Conservation (phyloP, 2,329 filamentous ascomycete genomes). For the Esteya vermicola region DNA sequence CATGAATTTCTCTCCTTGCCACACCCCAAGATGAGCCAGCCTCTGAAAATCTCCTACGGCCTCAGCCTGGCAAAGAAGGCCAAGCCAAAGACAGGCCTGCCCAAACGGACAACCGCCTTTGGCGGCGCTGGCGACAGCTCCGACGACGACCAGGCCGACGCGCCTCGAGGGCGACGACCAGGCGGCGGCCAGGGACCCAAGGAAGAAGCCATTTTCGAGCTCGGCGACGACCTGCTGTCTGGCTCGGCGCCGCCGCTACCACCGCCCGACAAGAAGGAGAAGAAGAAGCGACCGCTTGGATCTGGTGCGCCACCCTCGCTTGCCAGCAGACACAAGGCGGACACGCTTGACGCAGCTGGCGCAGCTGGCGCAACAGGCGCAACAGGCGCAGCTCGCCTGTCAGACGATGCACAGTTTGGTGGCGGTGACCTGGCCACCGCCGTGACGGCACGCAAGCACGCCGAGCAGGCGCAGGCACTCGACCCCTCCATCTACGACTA, state of each 20-base stretch:
- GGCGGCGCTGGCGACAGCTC: slow-evolving; percentile 37
- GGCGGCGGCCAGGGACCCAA: slow-evolving; percentile 17
- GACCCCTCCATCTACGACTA: slow-evolving; percentile 76
- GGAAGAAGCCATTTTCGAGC: slow-evolving; percentile 44
- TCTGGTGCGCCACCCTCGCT: too few relatives aligned
- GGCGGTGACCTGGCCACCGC: slow-evolving; percentile 54
- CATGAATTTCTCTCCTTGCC: too few relatives aligned
- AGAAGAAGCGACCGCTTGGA: slow-evolving; percentile 1
- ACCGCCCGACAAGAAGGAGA: slow-evolving; percentile 10
- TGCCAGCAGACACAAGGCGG: slow-evolving; percentile 8
- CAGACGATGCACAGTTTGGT: too few relatives aligned
- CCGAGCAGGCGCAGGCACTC: slow-evolving; percentile 48
- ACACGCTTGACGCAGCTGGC: slow-evolving; percentile 36
- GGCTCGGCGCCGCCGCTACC: slow-evolving; percentile 13
- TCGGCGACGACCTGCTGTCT: slow-evolving; percentile 31
- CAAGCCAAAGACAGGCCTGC: slow-evolving; percentile 44
- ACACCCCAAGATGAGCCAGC: slow-evolving; percentile 1
- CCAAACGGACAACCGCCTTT: slow-evolving; percentile 42
- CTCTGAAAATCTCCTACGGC: slow-evolving; percentile 8
- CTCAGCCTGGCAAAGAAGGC: slow-evolving; percentile 14
- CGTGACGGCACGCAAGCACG: slow-evolving; percentile 47
- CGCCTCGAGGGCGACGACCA: neutral
- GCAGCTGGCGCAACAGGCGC: too few relatives aligned
- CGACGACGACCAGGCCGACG: slow-evolving; percentile 11
- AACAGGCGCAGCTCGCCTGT: too few relatives aligned